A percentile compares a stretch with the other conserved stretches of the same genome.
Conservation (phyloP, 345 rosid species). For the Euclidium syriacum region DNA sequence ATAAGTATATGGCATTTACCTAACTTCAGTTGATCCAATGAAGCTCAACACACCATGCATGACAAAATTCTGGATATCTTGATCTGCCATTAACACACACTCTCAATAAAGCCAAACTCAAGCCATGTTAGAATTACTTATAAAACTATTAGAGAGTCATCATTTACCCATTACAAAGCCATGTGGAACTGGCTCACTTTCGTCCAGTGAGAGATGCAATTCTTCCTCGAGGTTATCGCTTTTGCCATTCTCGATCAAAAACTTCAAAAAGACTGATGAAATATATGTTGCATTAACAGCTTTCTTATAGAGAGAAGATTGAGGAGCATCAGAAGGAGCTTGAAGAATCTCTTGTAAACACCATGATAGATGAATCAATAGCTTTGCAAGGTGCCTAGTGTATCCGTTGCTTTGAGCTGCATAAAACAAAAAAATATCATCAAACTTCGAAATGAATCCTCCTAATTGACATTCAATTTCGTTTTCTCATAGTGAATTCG, state of each 20-base stretch:
- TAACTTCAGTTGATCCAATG: constrained; percentile 69
- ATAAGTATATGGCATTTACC: constrained; percentile 43
- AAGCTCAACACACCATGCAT: constrained; percentile 74
- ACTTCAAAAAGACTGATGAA: constrained; percentile 76
- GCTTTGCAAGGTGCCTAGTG: constrained; percentile 86
- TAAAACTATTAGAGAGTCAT: not conserved
- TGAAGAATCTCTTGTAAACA: constrained; percentile 74
- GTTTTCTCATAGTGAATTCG: not conserved
- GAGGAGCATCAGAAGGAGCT: constrained; percentile 41
- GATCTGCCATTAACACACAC: constrained; percentile 48
- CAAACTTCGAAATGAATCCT: not conserved
- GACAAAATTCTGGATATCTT: constrained; percentile 61
- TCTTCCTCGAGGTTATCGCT: constrained; percentile 49
- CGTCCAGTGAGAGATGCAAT: constrained; percentile 58
- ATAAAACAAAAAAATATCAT: not conserved
- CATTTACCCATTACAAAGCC: constrained; percentile 62
- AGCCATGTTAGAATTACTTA: not conserved
- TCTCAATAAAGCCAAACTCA: constrained; percentile 26
- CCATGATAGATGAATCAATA: constrained; percentile 74
- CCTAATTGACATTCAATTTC: not conserved
- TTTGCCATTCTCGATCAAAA: constrained; percentile 60
- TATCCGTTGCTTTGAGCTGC: constrained; percentile 68
- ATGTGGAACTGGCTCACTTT: constrained; percentile 54
- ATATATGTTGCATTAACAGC: constrained; percentile 73
- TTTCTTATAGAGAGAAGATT: constrained; percentile 43